Conservation (phyloP, 1,139 yeast genomes). For the Yamadazyma conglobata region DNA sequence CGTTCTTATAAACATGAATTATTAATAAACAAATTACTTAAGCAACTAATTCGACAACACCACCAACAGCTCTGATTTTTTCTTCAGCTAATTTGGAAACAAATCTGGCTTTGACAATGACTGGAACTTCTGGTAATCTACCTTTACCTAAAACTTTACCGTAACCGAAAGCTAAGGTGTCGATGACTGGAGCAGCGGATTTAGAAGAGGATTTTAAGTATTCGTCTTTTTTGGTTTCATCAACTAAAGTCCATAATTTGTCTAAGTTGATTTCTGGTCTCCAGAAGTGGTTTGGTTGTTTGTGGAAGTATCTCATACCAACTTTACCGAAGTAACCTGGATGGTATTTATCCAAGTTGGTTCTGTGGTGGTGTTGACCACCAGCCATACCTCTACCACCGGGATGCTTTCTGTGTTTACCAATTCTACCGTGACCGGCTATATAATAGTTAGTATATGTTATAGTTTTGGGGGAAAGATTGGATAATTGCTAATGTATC, state of each 20-base stretch:
- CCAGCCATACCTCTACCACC: constrained; percentile 99
- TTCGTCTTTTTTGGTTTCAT: constrained; percentile 92
- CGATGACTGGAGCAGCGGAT: constrained; percentile 97
- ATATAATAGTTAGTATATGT: constrained; percentile 33
- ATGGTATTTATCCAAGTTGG: constrained; percentile 99
- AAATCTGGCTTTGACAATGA: constrained; percentile 98
- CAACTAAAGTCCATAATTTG: constrained; percentile 97
- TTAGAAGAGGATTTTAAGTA: constrained; percentile 82
- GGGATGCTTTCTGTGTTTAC: constrained; percentile 99
- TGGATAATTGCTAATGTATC: neutral
- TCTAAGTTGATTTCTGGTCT: constrained; percentile 97
- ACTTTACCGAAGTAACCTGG: constrained; percentile 99
- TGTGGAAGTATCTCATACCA: constrained; percentile 99
- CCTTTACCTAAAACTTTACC: constrained; percentile 99
- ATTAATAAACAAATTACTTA: constrained; percentile 36
- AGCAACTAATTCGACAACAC: constrained; percentile 99
- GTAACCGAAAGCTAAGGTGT: constrained; percentile 99
- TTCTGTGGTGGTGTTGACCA: constrained; percentile 99
- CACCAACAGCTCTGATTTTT: constrained; percentile 99
- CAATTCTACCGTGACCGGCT: constrained; percentile 99
- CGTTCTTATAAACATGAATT: constrained; percentile 13
- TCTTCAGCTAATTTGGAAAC: constrained; percentile 99
- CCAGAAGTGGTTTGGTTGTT: constrained; percentile 96
- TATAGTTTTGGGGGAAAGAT: too few relatives aligned
- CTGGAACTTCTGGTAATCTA: constrained; percentile 95